Conservation (phyloP, 352 stramenopile species). For the Phytophthora capsici region DNA sequence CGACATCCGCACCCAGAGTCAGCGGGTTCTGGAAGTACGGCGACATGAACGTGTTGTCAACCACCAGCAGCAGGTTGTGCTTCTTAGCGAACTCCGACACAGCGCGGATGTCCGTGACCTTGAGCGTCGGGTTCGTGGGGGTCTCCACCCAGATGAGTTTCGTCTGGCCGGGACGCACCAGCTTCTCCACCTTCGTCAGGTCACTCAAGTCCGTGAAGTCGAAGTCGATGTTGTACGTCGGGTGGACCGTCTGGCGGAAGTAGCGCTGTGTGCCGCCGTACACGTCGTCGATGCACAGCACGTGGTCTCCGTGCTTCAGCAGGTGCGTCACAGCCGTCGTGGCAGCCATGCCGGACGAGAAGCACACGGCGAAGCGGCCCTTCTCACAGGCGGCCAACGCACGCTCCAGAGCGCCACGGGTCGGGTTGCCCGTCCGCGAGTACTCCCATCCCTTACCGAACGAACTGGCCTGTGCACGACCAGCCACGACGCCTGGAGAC, state of each 20-base stretch:
- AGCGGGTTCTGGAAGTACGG: constrained; percentile 94
- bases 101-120: constrained; percentile 93
- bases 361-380: constrained; percentile 88
- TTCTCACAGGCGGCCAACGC: constrained; percentile 93
- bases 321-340: constrained; percentile 90
- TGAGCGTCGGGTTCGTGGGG: constrained; percentile 95
- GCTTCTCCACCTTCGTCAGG: constrained; percentile 73
- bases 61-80: constrained; percentile 89
- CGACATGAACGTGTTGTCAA: constrained; percentile 96
- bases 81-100: constrained; percentile 91
- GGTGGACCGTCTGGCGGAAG: constrained; percentile 91
- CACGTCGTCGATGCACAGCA: constrained; percentile 95
- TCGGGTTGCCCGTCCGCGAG: constrained; percentile 96
- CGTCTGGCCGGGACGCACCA: constrained; percentile 87
- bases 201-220: constrained; percentile 95
- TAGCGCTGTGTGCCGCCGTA: constrained; percentile 96
- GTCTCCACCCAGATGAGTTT: constrained; percentile 95
- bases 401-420: constrained; percentile 93
- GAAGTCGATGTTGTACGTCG: constrained; percentile 93
- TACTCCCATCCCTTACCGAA: constrained; percentile 97
- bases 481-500: constrained; percentile 78
- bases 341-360: constrained; percentile 92
- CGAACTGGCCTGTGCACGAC: constrained; percentile 82
- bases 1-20: constrained; percentile 91
- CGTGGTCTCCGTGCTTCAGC: constrained; percentile 93